Conservation (phyloP, 306 rosid species). For the Glycine soja region DNA sequence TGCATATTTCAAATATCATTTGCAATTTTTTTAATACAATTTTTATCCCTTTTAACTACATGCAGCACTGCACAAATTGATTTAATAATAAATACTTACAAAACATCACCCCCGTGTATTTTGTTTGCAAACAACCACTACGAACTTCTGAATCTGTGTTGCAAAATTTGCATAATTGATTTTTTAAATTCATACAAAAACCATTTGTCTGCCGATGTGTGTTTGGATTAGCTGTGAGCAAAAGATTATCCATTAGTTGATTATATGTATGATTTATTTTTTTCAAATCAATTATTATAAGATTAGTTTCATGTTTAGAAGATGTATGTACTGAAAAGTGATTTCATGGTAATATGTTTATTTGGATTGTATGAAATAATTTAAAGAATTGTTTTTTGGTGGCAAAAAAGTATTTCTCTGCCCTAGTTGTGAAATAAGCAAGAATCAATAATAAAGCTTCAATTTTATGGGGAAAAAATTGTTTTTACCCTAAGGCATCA, state of each 20-base stretch:
- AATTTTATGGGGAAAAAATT: background rate
- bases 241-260: background rate
- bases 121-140: background rate
- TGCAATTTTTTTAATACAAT: background rate
- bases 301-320: background rate
- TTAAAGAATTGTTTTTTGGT: background rate
- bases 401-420: background rate
- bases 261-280: background rate
- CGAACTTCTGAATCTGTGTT: background rate
- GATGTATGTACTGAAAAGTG: background rate
- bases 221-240: background rate
- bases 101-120: background rate
- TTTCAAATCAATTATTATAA: background rate
- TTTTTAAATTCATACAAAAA: background rate
- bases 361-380: slow-evolving; percentile 3
- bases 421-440: background rate
- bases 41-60: background rate
- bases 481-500: background rate
- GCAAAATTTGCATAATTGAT: background rate
- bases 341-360: background rate
- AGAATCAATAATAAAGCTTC: background rate
- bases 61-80: background rate
- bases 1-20: slow-evolving; percentile 28
- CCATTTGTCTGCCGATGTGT: background rate
- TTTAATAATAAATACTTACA: background rate